These are phyloP conservation scores for Clarireedia paspali DNA, from an alignment of 2,329 filamentous ascomycete genomes.

Conservation along the genomic window DNA sequence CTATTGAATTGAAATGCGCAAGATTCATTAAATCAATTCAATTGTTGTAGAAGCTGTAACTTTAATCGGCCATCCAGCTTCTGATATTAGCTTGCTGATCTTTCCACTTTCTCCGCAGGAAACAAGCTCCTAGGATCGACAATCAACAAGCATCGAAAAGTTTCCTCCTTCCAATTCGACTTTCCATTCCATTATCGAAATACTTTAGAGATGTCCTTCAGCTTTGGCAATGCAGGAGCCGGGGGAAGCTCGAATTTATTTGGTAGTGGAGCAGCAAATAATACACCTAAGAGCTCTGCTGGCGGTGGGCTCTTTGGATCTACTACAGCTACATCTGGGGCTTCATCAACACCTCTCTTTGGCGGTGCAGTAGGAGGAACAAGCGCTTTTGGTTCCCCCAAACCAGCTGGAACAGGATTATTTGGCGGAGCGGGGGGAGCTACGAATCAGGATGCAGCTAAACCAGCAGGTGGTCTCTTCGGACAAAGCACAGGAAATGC, in stretches of 20 bases:
- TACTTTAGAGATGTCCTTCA: constrained; percentile 24
- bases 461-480: constrained; percentile 17
- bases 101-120: neutral
- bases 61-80: neutral
- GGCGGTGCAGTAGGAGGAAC: neutral
- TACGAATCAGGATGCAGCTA: neutral
- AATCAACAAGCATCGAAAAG: constrained; percentile 3
- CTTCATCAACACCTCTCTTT: constrained; percentile 16
- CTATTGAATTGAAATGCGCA: constrained; percentile 14
- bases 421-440: constrained; percentile 1
- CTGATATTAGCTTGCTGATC: neutral
- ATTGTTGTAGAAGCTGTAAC: constrained; percentile 11
- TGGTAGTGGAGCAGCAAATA: constrained; percentile 3
- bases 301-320: constrained; percentile 6
- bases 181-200: neutral
- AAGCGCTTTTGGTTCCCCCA: neutral
- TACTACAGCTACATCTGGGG: constrained; percentile 13
- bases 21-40: constrained; percentile 7
- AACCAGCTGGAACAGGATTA: neutral
- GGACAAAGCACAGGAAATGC: constrained; percentile 26
- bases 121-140: neutral
- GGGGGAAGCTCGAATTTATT: constrained; percentile 2
- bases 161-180: neutral
- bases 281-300: constrained; percentile 6
- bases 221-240: constrained; percentile 26